Base-by-base conservation (phyloP, 1,284 basidiomycete genomes). In the Schizophyllum amplum region DNA sequence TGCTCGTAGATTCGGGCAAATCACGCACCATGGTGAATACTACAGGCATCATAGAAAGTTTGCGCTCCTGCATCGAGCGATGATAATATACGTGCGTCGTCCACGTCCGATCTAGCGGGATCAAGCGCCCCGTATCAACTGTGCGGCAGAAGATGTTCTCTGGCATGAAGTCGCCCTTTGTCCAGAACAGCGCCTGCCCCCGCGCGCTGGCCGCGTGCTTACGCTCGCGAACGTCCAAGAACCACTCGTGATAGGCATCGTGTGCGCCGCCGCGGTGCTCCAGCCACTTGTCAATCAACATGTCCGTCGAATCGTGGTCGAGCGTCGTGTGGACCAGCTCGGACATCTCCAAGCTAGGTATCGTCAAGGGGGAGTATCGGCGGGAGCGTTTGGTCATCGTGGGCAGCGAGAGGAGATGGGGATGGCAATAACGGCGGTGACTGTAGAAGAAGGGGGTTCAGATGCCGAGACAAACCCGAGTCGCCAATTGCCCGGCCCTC, bases 221-320 rank as follows among this genome's bases (percentile, higher is more conserved):
- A 57, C 83, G 75, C 63, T 86, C 83, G 54, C 86, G 75, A 23
- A 86, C 78, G 58, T 79, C 80, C 60, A 75, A 75, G 63, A 88
- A 87, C 86, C 86, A 88, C 58, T 87, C 84, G 68, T 81, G 79
- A 66, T 88, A 87, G 54, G 81, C 76, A 71, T 87, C 83, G 61
- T 85, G 72, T 15, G 71, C 72, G 55, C 67, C 67, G 49, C 72
- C 82, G 64, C 80, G 79, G 65, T 87, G 84, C 66, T 87, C 84
- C 52, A 88, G 82, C 86, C 86, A 88, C 69, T 83, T 86, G 76
- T 88, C 85, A 71, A 88, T 87, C 62, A 88, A 80, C 71, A 82
- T 77, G 72, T 86, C 84, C 5, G 86, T 86, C 21, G 81, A 77
- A 62, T 86, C 83, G 71, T 85, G 82, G 69, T 86, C 83, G 56